Conservation (phyloP, 176 grass and related monocot species). For the Ananas comosus region DNA sequence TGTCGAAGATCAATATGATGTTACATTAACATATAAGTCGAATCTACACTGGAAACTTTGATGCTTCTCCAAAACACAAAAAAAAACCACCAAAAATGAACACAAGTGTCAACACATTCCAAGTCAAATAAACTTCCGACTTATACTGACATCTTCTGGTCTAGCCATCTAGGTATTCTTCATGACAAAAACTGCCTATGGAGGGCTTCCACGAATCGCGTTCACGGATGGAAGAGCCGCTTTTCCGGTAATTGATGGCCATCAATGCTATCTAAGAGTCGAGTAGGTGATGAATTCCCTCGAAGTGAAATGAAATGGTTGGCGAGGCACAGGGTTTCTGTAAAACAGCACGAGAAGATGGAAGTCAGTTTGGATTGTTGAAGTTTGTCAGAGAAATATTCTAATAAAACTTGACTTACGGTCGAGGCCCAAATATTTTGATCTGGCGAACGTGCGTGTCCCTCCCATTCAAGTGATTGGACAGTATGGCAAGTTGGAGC, state of each 20-base stretch:
- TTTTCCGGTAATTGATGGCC: neutral
- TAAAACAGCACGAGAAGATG: slow-evolving; percentile 2
- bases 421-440: slow-evolving; percentile 85
- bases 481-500: slow-evolving; percentile 78
- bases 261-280: slow-evolving; percentile 31
- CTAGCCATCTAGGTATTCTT: too few species aligned
- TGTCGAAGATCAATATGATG: too few species aligned
- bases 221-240: neutral
- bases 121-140: too few species aligned
- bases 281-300: slow-evolving; percentile 79
- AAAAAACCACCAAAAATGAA: too few species aligned
- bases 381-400: neutral
- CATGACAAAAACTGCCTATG: too few species aligned
- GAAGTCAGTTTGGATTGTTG: neutral
- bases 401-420: slow-evolving; percentile 43
- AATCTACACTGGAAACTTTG: too few species aligned
- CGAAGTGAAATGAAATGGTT: slow-evolving; percentile 91
- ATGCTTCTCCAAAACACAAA: too few species aligned
- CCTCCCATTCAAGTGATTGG: slow-evolving; percentile 87
- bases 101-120: too few species aligned
- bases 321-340: slow-evolving; percentile 46
- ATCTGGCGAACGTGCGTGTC: slow-evolving; percentile 85
- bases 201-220: too few species aligned
- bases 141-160: too few species aligned
- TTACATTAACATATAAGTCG: too few species aligned